A percentile compares a stretch with the other conserved stretches of the same genome.
These are phyloP conservation scores for Babesia ovis DNA, from an alignment of 169 alveolate species.

Conservation along the genomic window DNA sequence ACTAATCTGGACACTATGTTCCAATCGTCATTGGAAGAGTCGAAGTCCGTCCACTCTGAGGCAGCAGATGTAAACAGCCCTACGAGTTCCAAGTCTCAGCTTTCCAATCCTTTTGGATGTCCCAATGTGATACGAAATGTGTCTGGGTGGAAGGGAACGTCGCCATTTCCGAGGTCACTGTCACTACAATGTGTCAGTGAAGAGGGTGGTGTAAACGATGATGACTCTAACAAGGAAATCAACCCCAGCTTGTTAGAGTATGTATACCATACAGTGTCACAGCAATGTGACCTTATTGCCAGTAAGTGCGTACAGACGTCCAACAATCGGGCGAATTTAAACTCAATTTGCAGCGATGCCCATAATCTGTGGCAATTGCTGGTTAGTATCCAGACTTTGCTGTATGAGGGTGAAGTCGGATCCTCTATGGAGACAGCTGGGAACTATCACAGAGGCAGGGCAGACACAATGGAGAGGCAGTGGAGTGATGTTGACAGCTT, in stretches of 20 bases:
- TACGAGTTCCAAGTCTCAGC: background rate
- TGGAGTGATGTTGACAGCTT: constrained; percentile 26
- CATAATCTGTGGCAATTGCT: constrained; percentile 40
- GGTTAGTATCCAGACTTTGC: constrained; percentile 20
- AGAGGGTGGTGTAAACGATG: background rate
- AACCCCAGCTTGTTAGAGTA: constrained; percentile 25
- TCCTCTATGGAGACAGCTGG: background rate
- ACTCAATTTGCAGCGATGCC: constrained; percentile 33
- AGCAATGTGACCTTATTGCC: constrained; percentile 53
- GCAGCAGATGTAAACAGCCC: background rate
- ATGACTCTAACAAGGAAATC: background rate
- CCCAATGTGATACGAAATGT: constrained; percentile 18
- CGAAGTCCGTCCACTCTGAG: background rate
- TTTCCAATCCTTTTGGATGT: background rate
- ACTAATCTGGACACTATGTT: constrained; percentile 15
- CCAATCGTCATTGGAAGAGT: background rate
- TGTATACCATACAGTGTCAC: constrained; percentile 36
- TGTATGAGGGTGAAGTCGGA: constrained; percentile 11
- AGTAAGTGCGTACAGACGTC: constrained; percentile 23
- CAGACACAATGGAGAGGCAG: background rate
- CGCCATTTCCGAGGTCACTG: constrained; percentile 1
- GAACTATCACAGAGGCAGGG: background rate
- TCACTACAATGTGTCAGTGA: constrained; percentile 23
- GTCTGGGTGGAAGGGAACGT: constrained; percentile 14
- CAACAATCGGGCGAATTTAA: constrained; percentile 16